Evolutionary conservation across 495 filamentous ascomycete genomes (phyloP), one percentile per base, ranked within the genome.

Genomic region (Neurospora sp.): DNA sequence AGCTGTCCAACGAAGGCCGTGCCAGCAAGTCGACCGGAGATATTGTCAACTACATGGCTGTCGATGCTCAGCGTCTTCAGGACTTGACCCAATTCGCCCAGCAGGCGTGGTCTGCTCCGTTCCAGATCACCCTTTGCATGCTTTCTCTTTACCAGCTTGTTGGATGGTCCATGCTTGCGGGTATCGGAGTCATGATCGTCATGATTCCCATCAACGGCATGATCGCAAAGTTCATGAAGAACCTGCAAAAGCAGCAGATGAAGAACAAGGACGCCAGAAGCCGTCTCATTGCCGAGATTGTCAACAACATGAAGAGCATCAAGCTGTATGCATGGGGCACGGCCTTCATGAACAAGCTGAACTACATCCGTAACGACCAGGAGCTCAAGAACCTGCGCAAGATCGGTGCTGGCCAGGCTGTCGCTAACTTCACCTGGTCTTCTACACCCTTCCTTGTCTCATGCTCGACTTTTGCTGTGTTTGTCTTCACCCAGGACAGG

Each of bases 261-360:
- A 97, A 95, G 84, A 98, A 98, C 82, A 99, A 99, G 82, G 96
- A 99, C 77, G 88, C 94, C 8, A 89, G 96, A 74, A 97, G 96
- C 37, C 86, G 95, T 41, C 81, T 99, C 70, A 97, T 98, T 87
- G 96, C 96, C 7, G 96, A 99, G 83, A 98, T 99, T 73, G 83
- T 98, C 77, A 98, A 98, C 86, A 98, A 98, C 80, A 98, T 98
- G 89, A 98, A 98, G 84, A 95, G 92, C 79, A 98, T 98, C 84
- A 98, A 99, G 82, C 88, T 99, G 35, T 99, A 98, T 83, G 96
- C 94, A 59, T 99, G 96, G 96, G 93, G 94, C 45, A 90, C 89
- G 35, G 94, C 96, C 31, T 99, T 98, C 82, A 97, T 97, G 90
- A 94, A 93, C 79, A 98, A 97, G 81, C 88, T 99, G 45, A 97